A percentile compares a stretch with the other conserved stretches of the same genome.
phyloP scores from a whole-genome alignment of 257 asterid genomes.

The Petrea volubilis region DNA sequence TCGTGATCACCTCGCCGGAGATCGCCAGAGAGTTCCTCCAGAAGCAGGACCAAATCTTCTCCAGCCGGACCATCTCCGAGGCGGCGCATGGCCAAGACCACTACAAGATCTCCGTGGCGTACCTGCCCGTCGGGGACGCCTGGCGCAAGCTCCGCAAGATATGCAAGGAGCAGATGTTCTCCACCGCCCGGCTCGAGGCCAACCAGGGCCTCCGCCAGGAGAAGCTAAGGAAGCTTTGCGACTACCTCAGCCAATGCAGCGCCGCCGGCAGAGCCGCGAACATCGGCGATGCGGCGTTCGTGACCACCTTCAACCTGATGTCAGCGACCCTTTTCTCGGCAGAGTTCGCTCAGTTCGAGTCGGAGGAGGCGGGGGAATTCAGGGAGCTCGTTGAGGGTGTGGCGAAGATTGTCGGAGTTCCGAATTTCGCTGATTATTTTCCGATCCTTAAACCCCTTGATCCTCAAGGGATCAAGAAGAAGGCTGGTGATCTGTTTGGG shows the following conservation, averaged over 20 bases:
- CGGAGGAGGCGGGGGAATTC: constrained; percentile 20
- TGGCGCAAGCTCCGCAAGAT: constrained; percentile 33
- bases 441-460: constrained; percentile 32
- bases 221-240: constrained; percentile 10
- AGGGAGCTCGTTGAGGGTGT: constrained; percentile 25
- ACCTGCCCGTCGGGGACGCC: constrained; percentile 23
- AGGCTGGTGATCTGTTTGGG: not conserved
- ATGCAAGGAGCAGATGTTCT: constrained; percentile 27
- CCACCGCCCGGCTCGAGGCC: constrained; percentile 16
- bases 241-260: not conserved
- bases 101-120: constrained; percentile 10
- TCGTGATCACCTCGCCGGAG: constrained; percentile 30
- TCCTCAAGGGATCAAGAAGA: constrained; percentile 33
- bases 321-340: constrained; percentile 30
- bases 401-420: constrained; percentile 7
- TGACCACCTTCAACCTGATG: constrained; percentile 29
- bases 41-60: constrained; percentile 25
- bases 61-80: constrained; percentile 17
- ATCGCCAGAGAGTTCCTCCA: constrained; percentile 26
- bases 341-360: constrained; percentile 15
- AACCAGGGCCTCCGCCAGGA: constrained; percentile 21
- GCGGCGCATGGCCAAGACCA: constrained; percentile 24
- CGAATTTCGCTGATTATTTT: constrained; percentile 40
- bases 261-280: not conserved
- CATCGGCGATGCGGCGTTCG: constrained; percentile 22